These are phyloP conservation scores for Apiospora hydei DNA, from an alignment of 2,329 filamentous ascomycete genomes.

Conservation along the genomic window DNA sequence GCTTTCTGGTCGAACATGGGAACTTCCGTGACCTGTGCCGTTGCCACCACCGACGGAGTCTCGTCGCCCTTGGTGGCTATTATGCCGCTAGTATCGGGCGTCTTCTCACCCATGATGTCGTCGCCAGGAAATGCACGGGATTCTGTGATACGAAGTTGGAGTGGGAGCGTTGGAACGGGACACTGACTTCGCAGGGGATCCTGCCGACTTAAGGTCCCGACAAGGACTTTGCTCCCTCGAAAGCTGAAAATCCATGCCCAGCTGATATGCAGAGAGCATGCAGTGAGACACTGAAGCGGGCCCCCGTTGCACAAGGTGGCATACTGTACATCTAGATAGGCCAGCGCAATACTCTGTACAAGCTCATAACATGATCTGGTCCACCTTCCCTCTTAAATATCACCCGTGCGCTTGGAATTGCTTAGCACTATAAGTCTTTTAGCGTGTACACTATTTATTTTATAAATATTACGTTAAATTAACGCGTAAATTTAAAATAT, in stretches of 20 bases:
- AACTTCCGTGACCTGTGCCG: constrained; percentile 22
- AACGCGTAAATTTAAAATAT: too few relatives aligned
- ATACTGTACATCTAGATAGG: background rate
- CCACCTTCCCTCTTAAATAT: too few relatives aligned
- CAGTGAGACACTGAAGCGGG: constrained; percentile 8
- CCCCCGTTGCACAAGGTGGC: background rate
- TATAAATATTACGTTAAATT: too few relatives aligned
- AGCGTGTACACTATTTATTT: too few relatives aligned
- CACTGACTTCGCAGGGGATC: background rate
- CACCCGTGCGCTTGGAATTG: too few relatives aligned
- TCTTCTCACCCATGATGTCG: background rate
- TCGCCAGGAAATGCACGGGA: too few relatives aligned
- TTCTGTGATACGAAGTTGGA: background rate
- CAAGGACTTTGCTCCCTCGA: background rate
- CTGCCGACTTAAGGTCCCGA: background rate
- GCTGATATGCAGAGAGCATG: background rate
- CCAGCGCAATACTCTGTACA: background rate
- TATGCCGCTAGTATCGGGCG: background rate
- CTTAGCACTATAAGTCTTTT: too few relatives aligned
- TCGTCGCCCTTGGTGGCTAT: constrained; percentile 15
- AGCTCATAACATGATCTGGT: background rate
- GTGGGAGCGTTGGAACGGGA: background rate
- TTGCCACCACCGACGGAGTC: background rate
- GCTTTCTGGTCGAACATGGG: constrained; percentile 42
- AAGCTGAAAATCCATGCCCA: background rate